These are phyloP conservation scores for Seiridium cupressi DNA, from an alignment of 2,329 filamentous ascomycete genomes.

Conservation along the genomic window DNA sequence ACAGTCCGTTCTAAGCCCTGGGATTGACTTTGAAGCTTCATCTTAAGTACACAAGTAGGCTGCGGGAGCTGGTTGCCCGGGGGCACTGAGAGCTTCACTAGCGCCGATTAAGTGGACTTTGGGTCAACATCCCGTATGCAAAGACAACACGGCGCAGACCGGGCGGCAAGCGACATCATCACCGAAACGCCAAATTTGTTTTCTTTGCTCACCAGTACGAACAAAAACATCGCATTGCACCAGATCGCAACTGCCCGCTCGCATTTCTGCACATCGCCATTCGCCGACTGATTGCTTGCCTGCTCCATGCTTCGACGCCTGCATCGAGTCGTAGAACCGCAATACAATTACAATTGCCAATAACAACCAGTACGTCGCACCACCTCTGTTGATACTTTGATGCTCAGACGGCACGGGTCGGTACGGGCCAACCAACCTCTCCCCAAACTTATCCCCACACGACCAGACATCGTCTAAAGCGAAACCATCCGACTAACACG, in stretches of 20 bases:
- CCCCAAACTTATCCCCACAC: too few species aligned
- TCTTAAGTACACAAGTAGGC: too few species aligned
- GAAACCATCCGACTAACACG: too few species aligned
- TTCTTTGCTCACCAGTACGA: not conserved
- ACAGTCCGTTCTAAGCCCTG: too few species aligned
- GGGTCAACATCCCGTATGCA: not conserved
- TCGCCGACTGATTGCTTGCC: not conserved
- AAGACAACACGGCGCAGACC: not conserved
- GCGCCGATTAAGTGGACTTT: not conserved
- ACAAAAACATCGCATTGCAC: not conserved
- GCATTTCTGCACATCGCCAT: not conserved
- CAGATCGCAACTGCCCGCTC: not conserved
- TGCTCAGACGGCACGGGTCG: not conserved
- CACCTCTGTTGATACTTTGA: not conserved
- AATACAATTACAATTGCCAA: not conserved
- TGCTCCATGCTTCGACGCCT: not conserved
- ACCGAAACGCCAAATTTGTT: not conserved
- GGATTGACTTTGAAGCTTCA: too few species aligned
- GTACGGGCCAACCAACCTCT: too few species aligned
- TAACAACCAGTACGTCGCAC: slow-evolving; percentile 2
- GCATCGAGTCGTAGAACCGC: not conserved
- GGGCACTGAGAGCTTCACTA: not conserved
- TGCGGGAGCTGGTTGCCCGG: not conserved
- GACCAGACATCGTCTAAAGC: too few species aligned
- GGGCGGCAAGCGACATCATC: slow-evolving; percentile 1